These are phyloP conservation scores for Aspergillus bridgeri DNA, from an alignment of 495 filamentous ascomycete genomes.

Conservation along the genomic window DNA sequence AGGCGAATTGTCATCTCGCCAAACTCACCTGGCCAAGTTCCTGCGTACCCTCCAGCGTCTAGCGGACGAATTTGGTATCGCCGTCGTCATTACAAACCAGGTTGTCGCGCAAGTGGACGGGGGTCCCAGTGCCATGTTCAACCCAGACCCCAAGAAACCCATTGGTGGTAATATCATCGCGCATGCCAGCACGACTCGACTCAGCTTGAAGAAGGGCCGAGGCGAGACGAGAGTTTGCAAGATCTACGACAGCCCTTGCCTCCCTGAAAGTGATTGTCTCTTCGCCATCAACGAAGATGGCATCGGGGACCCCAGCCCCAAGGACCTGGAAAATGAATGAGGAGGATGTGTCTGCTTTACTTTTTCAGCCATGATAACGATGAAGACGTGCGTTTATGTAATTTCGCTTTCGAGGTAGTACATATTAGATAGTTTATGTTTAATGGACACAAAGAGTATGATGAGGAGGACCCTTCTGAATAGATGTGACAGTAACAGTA, in stretches of 20 bases:
- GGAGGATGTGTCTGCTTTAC: background rate
- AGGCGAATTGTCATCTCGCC: conserved; percentile 84
- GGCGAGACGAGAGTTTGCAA: conserved; percentile 96
- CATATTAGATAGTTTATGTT: conserved; percentile 10
- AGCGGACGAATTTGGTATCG: conserved; percentile 97
- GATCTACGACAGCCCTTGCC: conserved; percentile 96
- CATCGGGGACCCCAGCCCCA: conserved; percentile 91
- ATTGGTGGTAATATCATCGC: conserved; percentile 99
- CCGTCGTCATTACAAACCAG: conserved; percentile 97
- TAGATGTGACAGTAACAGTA: background rate
- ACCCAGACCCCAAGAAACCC: conserved; percentile 97
- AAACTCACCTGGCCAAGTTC: conserved; percentile 95
- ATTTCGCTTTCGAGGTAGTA: conserved; percentile 7
- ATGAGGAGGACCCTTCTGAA: background rate
- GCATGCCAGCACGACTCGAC: conserved; percentile 84
- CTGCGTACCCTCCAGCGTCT: conserved; percentile 91
- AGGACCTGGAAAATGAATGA: conserved; percentile 84
- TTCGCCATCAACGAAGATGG: conserved; percentile 98
- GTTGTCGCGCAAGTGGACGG: conserved; percentile 98
- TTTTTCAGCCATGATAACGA: background rate
- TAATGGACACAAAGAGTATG: conserved; percentile 7
- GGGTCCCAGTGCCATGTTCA: conserved; percentile 94
- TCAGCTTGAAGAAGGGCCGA: conserved; percentile 92
- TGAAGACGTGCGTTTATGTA: background rate
- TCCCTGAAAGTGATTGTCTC: conserved; percentile 93